Conservation (phyloP, 2,329 filamentous ascomycete genomes). For the Apiospora sp. region DNA sequence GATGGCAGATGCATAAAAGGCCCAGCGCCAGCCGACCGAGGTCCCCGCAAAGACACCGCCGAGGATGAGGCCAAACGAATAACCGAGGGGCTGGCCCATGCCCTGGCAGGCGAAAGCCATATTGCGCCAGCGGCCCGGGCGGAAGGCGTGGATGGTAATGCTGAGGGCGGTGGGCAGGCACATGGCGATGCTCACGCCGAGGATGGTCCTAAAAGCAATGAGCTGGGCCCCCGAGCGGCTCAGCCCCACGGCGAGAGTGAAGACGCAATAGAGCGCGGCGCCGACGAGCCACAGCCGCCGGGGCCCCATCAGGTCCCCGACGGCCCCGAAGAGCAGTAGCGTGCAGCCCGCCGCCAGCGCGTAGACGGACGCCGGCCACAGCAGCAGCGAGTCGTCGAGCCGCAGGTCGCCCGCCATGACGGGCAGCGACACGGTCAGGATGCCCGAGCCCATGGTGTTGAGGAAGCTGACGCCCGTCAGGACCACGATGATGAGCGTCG, state of each 20-base stretch:
- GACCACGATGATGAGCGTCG: not conserved
- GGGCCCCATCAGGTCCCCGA: constrained; percentile 33
- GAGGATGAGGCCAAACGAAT: constrained; percentile 48
- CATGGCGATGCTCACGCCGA: constrained; percentile 32
- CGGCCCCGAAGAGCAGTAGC: constrained; percentile 33
- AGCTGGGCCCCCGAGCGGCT: constrained; percentile 30
- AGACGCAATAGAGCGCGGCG: not conserved
- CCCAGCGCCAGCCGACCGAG: constrained; percentile 45
- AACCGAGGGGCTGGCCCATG: constrained; percentile 47
- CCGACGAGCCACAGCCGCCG: not conserved
- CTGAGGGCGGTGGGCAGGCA: constrained; percentile 34
- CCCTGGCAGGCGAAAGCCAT: constrained; percentile 43
- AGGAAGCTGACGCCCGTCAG: constrained; percentile 30
- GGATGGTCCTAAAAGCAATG: constrained; percentile 31
- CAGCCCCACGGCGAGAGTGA: not conserved
- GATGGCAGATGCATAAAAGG: constrained; percentile 38
- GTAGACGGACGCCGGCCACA: constrained; percentile 33
- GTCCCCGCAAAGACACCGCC: constrained; percentile 49
- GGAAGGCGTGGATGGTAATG: constrained; percentile 29
- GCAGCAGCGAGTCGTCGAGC: constrained; percentile 21
- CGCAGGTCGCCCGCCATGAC: constrained; percentile 36
- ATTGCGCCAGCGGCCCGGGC: constrained; percentile 33
- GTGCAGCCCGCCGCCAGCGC: constrained; percentile 29
- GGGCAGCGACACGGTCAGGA: constrained; percentile 38
- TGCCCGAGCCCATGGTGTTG: constrained; percentile 33